phyloP scores from a whole-genome alignment of 306 rosid species.

The Trifolium repens region DNA sequence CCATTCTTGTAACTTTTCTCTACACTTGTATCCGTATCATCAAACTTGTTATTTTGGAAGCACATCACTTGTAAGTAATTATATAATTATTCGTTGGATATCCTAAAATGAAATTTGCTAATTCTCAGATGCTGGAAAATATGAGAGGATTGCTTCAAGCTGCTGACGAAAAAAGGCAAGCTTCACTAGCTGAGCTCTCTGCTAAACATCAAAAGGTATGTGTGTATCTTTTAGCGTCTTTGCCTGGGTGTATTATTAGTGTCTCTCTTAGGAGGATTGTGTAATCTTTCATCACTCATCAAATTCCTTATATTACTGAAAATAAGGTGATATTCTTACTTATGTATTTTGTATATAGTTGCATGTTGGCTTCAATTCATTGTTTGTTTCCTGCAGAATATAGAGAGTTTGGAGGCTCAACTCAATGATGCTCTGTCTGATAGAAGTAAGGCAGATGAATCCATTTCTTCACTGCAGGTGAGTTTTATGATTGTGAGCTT shows the following conservation, averaged over 20 bases:
- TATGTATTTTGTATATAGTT: slow-evolving; percentile 25
- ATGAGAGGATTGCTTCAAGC: slow-evolving; percentile 79
- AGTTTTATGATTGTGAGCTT: slow-evolving; percentile 42
- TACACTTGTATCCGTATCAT: slow-evolving; percentile 1
- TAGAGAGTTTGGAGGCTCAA: slow-evolving; percentile 93
- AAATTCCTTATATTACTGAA: slow-evolving; percentile 21
- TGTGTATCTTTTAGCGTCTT: slow-evolving; percentile 34
- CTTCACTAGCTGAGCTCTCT: slow-evolving; percentile 83
- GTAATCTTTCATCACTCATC: slow-evolving; percentile 8
- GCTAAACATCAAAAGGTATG: slow-evolving; percentile 91
- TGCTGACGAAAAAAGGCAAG: slow-evolving; percentile 89
- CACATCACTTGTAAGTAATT: slow-evolving; percentile 2
- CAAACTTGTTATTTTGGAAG: slow-evolving; percentile 31
- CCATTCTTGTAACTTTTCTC: slow-evolving; percentile 2
- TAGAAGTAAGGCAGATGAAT: slow-evolving; percentile 85
- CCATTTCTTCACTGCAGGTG: slow-evolving; percentile 92
- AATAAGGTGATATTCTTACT: slow-evolving; percentile 19
- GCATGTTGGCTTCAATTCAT: slow-evolving; percentile 33
- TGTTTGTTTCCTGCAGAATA: slow-evolving; percentile 61
- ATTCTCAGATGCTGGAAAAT: slow-evolving; percentile 84
- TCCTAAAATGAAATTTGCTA: slow-evolving; percentile 39
- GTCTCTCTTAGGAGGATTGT: slow-evolving; percentile 14
- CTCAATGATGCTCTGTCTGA: slow-evolving; percentile 90
- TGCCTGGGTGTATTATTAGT: slow-evolving; percentile 29
- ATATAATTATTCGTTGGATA: slow-evolving; percentile 39